These are phyloP conservation scores for Crithidia fasciculata DNA, from an alignment of 208 protist genomes.

Conservation along the genomic window DNA sequence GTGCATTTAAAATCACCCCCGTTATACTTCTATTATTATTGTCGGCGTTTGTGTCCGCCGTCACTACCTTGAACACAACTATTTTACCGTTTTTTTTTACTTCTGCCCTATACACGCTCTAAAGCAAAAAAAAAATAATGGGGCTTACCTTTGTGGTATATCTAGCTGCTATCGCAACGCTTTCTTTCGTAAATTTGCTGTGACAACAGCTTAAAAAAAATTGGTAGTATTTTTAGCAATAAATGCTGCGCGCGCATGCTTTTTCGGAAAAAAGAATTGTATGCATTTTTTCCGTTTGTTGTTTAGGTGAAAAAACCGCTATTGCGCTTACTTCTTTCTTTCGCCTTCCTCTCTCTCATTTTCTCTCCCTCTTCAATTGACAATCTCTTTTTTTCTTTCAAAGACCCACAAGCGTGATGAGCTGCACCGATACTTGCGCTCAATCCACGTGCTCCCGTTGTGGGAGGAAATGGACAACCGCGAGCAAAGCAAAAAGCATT, in stretches of 20 bases:
- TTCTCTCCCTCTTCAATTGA: background rate
- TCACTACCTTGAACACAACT: background rate
- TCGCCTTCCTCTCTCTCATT: background rate
- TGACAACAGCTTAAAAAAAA: too few relatives aligned
- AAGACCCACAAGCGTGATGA: background rate
- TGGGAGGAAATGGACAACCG: conserved; percentile 1
- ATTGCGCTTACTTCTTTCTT: too few relatives aligned
- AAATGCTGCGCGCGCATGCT: too few relatives aligned
- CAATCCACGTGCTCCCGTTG: conserved; percentile 15
- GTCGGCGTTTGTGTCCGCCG: conserved; percentile 18
- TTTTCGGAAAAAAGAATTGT: too few relatives aligned
- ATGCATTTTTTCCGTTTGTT: too few relatives aligned
- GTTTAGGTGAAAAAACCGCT: too few relatives aligned
- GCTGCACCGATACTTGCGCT: background rate
- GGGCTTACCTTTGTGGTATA: too few relatives aligned
- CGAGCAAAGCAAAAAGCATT: conserved; percentile 4
- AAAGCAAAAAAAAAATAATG: background rate
- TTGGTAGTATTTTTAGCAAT: too few relatives aligned
- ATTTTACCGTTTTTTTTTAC: conserved; percentile 11
- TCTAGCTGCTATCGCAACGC: too few relatives aligned
- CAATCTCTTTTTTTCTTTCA: conserved; percentile 3
- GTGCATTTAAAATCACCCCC: background rate
- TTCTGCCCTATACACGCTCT: background rate
- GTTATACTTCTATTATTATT: conserved; percentile 25
- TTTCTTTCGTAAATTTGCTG: too few relatives aligned